phyloP scores from a whole-genome alignment of 352 stramenopile genomes.

The Hyaloperonospora arabidopsidis region DNA sequence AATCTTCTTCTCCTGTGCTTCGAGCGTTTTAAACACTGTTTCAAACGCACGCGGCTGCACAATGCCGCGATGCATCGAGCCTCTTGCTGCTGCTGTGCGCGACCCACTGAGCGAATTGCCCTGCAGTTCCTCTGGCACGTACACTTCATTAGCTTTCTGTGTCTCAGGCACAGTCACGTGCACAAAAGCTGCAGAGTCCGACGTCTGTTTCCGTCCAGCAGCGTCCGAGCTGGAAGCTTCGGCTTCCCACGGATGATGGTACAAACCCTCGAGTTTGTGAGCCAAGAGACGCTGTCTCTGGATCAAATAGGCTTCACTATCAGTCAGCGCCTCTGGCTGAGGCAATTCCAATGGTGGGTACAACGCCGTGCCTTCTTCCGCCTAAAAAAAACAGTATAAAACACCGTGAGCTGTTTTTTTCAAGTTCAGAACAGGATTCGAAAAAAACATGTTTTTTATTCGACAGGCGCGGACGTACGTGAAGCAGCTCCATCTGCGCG shows the following conservation, averaged over 20 bases:
- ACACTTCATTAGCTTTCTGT: slow-evolving; percentile 48
- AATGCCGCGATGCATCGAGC: slow-evolving; percentile 28
- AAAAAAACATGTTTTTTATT: too few relatives aligned
- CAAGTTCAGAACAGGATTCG: too few relatives aligned
- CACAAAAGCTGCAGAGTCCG: slow-evolving; percentile 41
- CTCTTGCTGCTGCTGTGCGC: slow-evolving; percentile 11
- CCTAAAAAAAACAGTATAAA: slow-evolving; percentile 14
- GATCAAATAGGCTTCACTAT: slow-evolving; percentile 59
- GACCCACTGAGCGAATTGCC: slow-evolving; percentile 49
- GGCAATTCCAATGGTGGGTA: slow-evolving; percentile 58
- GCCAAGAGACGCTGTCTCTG: slow-evolving; percentile 56
- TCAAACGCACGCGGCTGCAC: slow-evolving; percentile 66
- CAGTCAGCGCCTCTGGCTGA: slow-evolving; percentile 46
- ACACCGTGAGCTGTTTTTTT: too few relatives aligned
- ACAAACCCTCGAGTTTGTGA: slow-evolving; percentile 64
- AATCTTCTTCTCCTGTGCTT: slow-evolving; percentile 55
- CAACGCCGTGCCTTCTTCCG: slow-evolving; percentile 38
- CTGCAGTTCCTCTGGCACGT: slow-evolving; percentile 53
- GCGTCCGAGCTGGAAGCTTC: slow-evolving; percentile 20
- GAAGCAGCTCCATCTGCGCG: slow-evolving; percentile 59
- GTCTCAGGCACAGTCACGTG: slow-evolving; percentile 56
- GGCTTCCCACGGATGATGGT: slow-evolving; percentile 50
- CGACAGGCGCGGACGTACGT: slow-evolving; percentile 26
- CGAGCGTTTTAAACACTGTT: slow-evolving; percentile 58
- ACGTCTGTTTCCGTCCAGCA: slow-evolving; percentile 16